Evolutionary conservation across 495 filamentous ascomycete genomes (phyloP), one percentile per base, ranked within the genome.

Genomic region (Daldinia decipiens): DNA sequence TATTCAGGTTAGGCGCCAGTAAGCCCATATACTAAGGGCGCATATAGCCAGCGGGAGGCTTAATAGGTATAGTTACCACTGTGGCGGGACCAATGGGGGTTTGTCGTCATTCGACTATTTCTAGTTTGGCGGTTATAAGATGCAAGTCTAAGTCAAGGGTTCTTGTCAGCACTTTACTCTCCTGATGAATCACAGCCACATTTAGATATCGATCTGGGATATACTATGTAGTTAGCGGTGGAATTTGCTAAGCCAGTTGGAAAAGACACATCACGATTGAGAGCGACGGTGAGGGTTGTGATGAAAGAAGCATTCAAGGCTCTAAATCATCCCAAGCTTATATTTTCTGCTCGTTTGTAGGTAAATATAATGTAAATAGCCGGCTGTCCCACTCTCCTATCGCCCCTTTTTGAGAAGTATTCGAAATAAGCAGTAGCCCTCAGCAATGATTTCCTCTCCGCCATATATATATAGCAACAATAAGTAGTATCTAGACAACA

Each of bases 41-140:
- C 53, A 36, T 68, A 65, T 45, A 47, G 59, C 65, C 59, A 39
- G 60, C 59, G 60, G 60, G 52, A 65, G 61, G 60, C 61, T 32
- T 32, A 36, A 34, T 58, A 58, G 52, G 56, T 45, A 31, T 34
- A 69, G 56, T 73, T 66, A 73, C 70, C 70, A 66, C 26, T 36
- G 52, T 32, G 70, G 70, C 70, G 70, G 70, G 70, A 73, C 65
- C 65, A 73, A 73, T 69, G 21, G 63, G 53, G 52, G 32, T 24
- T 45, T 31, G 40, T 24, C 17, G 3, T 38, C 32, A 32, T 45
- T 15, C 6, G 27, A 13, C 47, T 67, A 13, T 39, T 24, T 34
- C 32, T 61, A 36, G 54, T 51, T 31, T 55, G 63, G 27, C 47
- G 29, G 29, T 43, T 65, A 9, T 19, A 24, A 34, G 17, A 50